Base-by-base conservation (phyloP, 2,329 filamentous ascomycete genomes). In the Cytospora leucostoma region DNA sequence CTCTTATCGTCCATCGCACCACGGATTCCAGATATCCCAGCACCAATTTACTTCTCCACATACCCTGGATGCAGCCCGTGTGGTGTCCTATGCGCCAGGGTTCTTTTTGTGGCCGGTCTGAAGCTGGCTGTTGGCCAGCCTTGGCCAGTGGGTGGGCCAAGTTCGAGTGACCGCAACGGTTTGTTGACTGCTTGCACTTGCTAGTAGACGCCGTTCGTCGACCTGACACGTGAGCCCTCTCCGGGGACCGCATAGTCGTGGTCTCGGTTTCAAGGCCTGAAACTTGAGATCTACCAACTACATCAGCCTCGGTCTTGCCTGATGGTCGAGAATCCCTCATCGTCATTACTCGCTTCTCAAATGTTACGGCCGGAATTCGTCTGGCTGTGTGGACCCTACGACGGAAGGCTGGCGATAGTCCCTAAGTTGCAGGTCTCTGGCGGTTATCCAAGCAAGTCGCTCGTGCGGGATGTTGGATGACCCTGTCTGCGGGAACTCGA, bases 401-500 rank as follows among this genome's bases (percentile, higher is more conserved):
- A 34, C 27, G n/a, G n/a, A n/a, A 19, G 11, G 38, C 27, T 47
- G 55, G 27, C 38, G 55, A 38, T 19, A 47, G 27, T 35, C 27
- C 7, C 33, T 56, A 32, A 19, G 4, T 7, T 38, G 55, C 8
- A 56, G 55, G 11, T 56, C 8, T 35, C 15, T 47, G 15, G 38
- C 55, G 10, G 12, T 47, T 17, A 56, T 15, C 38, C 55, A 56
- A 11, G 55, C 38, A n/a, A 47, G 54, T 38, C 33, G n/a, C 15
- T 27, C 37, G 4, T 15, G 12, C n/a, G 54, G 37, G 2, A 6
- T 13, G 2, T 19, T 10, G 27, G 35, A 34, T 38, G 6, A 7
- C 7, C 17, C 54, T 19, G 7, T 17, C 13, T 6, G 27, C 4
- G 44, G 15, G 19, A 44, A 8, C 4, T 27, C 10, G 34, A 44